phyloP scores from a whole-genome alignment of 495 filamentous ascomycete species.

The Aspergillus affinis region DNA sequence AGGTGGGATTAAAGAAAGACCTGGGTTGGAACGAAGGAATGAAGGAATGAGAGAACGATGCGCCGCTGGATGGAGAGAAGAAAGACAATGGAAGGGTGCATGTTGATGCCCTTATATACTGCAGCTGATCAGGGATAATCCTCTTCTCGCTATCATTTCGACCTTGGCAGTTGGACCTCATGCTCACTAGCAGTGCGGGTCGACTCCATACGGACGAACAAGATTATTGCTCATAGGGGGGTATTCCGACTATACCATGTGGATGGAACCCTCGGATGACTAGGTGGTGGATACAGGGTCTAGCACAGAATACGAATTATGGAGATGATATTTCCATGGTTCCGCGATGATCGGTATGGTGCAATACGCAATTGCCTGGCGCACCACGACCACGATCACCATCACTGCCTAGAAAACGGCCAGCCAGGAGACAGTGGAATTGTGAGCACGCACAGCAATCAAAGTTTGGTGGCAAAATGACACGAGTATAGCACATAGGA shows the following conservation, averaged over 20 bases:
- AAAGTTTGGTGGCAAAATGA: background rate
- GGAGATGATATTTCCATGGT: background rate
- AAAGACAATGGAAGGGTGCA: constrained; percentile 3
- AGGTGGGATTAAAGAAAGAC: constrained; percentile 30
- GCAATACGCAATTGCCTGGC: background rate
- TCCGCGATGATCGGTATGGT: background rate
- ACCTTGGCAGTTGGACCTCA: constrained; percentile 3
- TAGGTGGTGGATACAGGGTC: constrained; percentile 10
- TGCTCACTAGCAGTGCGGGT: constrained; percentile 21
- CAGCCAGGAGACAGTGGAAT: background rate
- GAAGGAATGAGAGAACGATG: constrained; percentile 21
- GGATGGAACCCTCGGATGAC: constrained; percentile 6
- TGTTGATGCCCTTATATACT: constrained; percentile 14
- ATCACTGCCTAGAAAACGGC: background rate
- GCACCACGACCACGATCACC: background rate
- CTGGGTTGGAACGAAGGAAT: constrained; percentile 25
- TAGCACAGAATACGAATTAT: background rate
- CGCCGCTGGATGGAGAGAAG: constrained; percentile 14
- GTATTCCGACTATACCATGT: background rate
- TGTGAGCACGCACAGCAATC: background rate
- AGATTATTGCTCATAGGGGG: constrained; percentile 6
- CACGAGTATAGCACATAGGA: background rate
- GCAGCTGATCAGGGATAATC: constrained; percentile 14
- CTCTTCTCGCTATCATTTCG: constrained; percentile 2
- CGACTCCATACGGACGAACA: constrained; percentile 12